Base-by-base conservation (phyloP, 2,329 filamentous ascomycete species). In the Venturia oleaginea region DNA sequence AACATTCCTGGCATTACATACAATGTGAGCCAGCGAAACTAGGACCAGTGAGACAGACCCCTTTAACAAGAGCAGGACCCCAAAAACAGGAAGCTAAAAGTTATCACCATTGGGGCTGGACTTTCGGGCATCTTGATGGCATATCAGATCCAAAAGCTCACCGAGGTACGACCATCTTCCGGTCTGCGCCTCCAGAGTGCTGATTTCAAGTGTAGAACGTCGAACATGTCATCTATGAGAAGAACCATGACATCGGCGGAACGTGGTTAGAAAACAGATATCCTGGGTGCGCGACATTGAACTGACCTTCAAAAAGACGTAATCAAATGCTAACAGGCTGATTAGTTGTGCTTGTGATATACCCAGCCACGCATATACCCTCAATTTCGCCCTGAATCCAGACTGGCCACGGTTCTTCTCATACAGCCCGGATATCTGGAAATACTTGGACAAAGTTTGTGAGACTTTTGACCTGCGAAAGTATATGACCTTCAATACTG, bases 401-500 rank as follows among this genome's bases (percentile, higher is more conserved):
- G 70, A 78, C 64, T 81, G 79, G 80, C 76, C 75, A 5, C 75
- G 77, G 11, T 81, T 79, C 68, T 82, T 81, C 69, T 78, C 77
- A 1, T 76, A 76, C 37, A 74, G 76, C 0, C 74, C 76, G 0
- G 79, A 83, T 68, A 83, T 83, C 15, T 78, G 77, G 72, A 69
- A 73, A 22, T 82, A 83, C 64, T 73, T 81, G 66, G 79, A 81
- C 67, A 79, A 79, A 67, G 78, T 83, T 19, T 79, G 77, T 67
- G 72, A 81, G 4, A 76, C 74, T 0, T 82, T 81, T 65, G 78
- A 76, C 54, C 72, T 83, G 3, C 74, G 77, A 54, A 81, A 82
- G 66, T 81, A 81, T 70, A 83, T 83, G 79, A 78, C 71, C 2
- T 82, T 83, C 72, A 77, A 79, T 64, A 79, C 77, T 10, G 74